Evolutionary conservation across 1,284 basidiomycete genomes (phyloP).

Genomic region (Pholiota adiposa): DNA sequence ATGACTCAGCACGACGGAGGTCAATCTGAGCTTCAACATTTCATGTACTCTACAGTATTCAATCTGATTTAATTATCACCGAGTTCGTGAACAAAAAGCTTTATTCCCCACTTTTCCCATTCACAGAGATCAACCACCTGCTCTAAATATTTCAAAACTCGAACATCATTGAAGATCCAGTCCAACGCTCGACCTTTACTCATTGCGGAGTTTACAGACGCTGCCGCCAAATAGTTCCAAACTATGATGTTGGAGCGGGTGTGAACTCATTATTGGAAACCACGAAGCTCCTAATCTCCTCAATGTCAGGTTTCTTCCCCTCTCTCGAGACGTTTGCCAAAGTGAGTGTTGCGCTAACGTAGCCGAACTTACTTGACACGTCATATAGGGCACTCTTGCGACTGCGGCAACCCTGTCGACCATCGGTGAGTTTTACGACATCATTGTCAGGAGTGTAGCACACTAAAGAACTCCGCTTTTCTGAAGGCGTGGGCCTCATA

Average conservation of each 20-base stretch:
- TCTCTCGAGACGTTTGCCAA: conserved; percentile 67
- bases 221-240: background rate
- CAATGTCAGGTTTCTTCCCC: conserved; percentile 48
- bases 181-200: too few species aligned
- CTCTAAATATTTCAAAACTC: too few species aligned
- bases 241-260: background rate
- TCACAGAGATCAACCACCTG: too few species aligned
- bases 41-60: background rate
- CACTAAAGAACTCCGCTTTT: conserved; percentile 1
- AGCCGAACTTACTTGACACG: background rate
- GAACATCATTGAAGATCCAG: too few species aligned
- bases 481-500: conserved; percentile 71
- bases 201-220: background rate
- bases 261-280: background rate
- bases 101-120: too few species aligned
- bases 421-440: conserved; percentile 46
- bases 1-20: conserved; percentile 6
- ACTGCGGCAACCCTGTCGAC: conserved; percentile 71
- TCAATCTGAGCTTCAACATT: background rate
- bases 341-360: conserved; percentile 37
- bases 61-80: background rate
- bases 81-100: too few species aligned
- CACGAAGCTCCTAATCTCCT: background rate
- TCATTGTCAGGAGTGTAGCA: background rate
- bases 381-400: conserved; percentile 64